phyloP scores from a whole-genome alignment of 352 stramenopile genomes.

The Elongisporangium senticosum region DNA sequence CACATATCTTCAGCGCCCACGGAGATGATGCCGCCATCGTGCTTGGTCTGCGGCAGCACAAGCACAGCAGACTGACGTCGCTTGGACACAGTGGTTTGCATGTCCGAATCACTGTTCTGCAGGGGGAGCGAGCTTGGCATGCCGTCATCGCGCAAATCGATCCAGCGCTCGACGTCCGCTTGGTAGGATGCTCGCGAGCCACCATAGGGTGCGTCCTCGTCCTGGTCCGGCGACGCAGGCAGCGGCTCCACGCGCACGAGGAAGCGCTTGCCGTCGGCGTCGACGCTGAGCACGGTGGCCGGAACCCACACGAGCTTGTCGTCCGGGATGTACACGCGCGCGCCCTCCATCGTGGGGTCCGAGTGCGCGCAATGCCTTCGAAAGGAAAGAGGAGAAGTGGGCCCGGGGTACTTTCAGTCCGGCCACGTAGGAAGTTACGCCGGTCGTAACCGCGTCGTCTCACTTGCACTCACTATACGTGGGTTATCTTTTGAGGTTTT shows the following conservation, averaged over 20 bases:
- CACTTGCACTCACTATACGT: no score
- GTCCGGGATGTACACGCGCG: slow-evolving; percentile 78
- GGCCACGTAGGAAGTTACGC: background rate
- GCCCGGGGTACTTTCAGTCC: slow-evolving; percentile 1
- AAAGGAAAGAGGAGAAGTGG: background rate
- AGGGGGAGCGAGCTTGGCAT: slow-evolving; percentile 78
- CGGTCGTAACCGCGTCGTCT: background rate
- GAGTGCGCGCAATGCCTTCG: background rate
- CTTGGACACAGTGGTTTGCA: no score
- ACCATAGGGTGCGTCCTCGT: slow-evolving; percentile 14
- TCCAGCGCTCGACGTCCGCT: slow-evolving; percentile 35
- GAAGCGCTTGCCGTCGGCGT: slow-evolving; percentile 53
- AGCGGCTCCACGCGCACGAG: slow-evolving; percentile 50
- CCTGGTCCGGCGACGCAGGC: slow-evolving; percentile 5
- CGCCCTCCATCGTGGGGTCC: slow-evolving; percentile 53
- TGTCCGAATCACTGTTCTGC: slow-evolving; percentile 39
- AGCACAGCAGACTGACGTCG: background rate
- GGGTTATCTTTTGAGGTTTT: no score
- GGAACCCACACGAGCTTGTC: slow-evolving; percentile 76
- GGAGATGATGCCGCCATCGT: slow-evolving; percentile 17
- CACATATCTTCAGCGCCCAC: slow-evolving; percentile 83
- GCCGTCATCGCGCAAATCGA: slow-evolving; percentile 64
- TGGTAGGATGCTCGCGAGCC: slow-evolving; percentile 1
- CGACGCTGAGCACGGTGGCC: slow-evolving; percentile 65
- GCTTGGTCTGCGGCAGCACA: slow-evolving; percentile 9